phyloP scores from a whole-genome alignment of 1,284 basidiomycete species.

The Cryptococcus amylolentus region DNA sequence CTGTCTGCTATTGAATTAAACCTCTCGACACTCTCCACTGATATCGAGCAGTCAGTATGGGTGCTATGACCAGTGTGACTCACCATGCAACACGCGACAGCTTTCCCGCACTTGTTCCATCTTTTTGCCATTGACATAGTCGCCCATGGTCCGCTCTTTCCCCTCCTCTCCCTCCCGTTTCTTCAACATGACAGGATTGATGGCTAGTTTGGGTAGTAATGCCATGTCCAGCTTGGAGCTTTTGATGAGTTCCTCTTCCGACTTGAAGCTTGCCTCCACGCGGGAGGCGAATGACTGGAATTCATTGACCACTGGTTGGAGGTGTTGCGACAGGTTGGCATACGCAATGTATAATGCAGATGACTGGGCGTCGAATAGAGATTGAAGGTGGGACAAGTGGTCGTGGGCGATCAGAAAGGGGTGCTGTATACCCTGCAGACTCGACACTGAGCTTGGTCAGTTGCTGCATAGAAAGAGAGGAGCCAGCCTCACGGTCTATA shows the following conservation, averaged over 20 bases:
- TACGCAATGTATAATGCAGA: conserved; percentile 42
- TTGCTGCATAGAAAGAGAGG: background rate
- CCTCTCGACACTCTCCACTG: conserved; percentile 33
- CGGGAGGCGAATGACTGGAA: conserved; percentile 31
- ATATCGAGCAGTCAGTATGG: background rate
- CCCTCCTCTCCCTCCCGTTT: conserved; percentile 28
- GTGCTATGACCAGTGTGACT: conserved; percentile 2
- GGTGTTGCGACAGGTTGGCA: conserved; percentile 38
- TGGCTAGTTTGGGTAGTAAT: conserved; percentile 35
- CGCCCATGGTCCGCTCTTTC: conserved; percentile 38
- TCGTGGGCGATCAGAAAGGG: conserved; percentile 43
- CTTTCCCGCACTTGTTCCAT: conserved; percentile 46
- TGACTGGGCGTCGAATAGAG: conserved; percentile 40
- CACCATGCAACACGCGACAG: conserved; percentile 37
- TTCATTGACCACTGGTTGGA: conserved; percentile 36
- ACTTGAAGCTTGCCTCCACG: conserved; percentile 31
- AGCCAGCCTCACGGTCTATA: conserved; percentile 29
- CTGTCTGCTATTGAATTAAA: conserved; percentile 31
- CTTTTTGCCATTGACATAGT: conserved; percentile 43
- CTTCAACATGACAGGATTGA: conserved; percentile 37
- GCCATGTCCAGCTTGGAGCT: conserved; percentile 38
- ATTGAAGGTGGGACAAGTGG: conserved; percentile 41
- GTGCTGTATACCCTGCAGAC: conserved; percentile 23
- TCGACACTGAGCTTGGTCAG: background rate
- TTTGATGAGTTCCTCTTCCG: conserved; percentile 33